Base-by-base conservation (phyloP, 2,329 filamentous ascomycete genomes). In the Nemania abortiva region DNA sequence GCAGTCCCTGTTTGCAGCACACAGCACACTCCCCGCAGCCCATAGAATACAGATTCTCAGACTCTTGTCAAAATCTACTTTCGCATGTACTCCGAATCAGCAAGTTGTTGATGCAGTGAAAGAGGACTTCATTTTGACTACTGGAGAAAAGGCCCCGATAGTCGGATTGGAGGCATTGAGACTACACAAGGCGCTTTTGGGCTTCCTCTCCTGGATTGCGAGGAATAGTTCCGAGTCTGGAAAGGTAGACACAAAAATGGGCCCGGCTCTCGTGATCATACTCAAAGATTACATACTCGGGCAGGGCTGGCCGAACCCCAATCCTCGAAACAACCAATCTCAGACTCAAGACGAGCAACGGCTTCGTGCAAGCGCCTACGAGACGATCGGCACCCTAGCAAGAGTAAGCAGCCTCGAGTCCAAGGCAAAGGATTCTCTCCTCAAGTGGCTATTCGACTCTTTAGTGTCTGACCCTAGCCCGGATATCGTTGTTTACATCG, bases 151-250 rank as follows among this genome's bases (percentile, higher is more conserved):
- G 79, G 45, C 78, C 65, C 65, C 81, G 73, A 84, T 85, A 10
- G 87, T 86, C 37, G 90, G 90, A 0, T 84, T 95, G 7, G 94
- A 97, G 79, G 89, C 89, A 1, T 87, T 89, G 1, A 97, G 96
- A 78, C 86, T 98, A 10, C 89, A 94, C 72, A 91, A 90, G 54
- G 93, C 95, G 0, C 86, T 97, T 3, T 96, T 98, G 75, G 89
- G 91, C 47, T 97, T 95, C 74, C 88, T 97, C 65, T 92, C 93
- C 60, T 98, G 95, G 89, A 89, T 96, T 11, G 92, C 95, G 10
- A 89, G 91, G 37, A 89, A 94, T 74, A 92, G 91, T 7, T 86
- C 89, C 0, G 75, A 82, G 42, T 79, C 81, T 0, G 81, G 80
- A 34, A 81, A 86, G 0, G 86, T 89, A 59, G 88, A 96, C 15